Evolutionary conservation across 139 green algal genomes (phyloP).

Genomic region (Ettlia oleoabundans): DNA sequence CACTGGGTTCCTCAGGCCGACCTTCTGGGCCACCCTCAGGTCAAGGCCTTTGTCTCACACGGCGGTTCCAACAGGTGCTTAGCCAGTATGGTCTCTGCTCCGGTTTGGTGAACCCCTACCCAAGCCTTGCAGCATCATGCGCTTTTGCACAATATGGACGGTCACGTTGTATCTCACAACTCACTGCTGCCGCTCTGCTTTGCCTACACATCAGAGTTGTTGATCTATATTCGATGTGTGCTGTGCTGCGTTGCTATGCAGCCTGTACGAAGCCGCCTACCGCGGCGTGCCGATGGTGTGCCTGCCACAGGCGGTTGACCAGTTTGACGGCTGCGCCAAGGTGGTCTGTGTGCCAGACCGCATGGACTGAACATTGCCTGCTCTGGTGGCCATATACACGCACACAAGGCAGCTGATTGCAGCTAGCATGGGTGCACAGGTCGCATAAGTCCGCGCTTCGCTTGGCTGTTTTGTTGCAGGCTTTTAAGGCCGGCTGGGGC

Average conservation of each 20-base stretch:
- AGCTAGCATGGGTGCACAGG: no score
- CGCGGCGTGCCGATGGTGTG: neutral
- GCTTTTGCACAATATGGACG: no score
- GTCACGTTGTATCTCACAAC: no score
- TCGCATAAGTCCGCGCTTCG: no score
- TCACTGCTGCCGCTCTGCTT: no score
- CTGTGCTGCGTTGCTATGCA: neutral
- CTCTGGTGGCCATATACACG: no score
- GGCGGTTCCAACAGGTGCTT: neutral
- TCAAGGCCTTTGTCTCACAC: neutral
- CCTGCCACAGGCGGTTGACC: neutral
- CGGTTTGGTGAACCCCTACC: no score
- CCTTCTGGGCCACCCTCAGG: neutral
- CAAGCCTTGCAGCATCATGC: no score
- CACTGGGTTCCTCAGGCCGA: neutral
- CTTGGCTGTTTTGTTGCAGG: neutral
- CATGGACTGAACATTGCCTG: no score
- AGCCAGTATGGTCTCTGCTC: neutral
- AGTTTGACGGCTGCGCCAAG: constrained; percentile 4
- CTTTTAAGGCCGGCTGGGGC: neutral
- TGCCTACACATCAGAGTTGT: no score
- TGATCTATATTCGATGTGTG: no score
- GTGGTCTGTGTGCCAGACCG: neutral
- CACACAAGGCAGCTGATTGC: no score
- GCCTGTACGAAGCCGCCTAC: neutral